Base-by-base conservation (phyloP, 306 rosid genomes). In the Arachis hypogaea region DNA sequence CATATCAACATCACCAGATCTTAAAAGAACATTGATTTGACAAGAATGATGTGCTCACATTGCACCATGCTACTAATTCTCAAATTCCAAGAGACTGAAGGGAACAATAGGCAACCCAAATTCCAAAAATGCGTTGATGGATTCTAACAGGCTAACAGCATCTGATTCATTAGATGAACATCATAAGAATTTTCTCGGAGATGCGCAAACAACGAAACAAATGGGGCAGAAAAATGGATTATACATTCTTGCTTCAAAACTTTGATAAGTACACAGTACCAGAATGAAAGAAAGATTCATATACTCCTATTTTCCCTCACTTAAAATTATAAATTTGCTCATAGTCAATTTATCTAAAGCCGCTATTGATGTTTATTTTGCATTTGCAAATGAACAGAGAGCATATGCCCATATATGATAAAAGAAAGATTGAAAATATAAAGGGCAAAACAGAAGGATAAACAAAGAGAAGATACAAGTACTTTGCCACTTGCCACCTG, bases 351-450 rank as follows among this genome's bases (percentile, higher is more conserved):
- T 11, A 43, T 71, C 66, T 44, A 44, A 57, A 12, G 45, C 36
- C 38, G 58, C 66, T 59, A 43, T 0, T 79, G 33, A 68, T 62
- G 88, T 68, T 85, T 83, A 82, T 85, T 78, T 81, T 63, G 79
- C 85, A 69, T 74, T 75, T 75, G 71, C 81, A 81, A 83, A 77
- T 71, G 77, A 88, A 85, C 78, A 79, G 63, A 69, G 54, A 73
- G 83, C 72, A 73, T 81, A 73, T 57, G 81, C 80, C 78, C 92
- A 81, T 85, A 74, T 85, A 49, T 70, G 41, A 76, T 72, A 77
- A 70, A 66, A 66, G 76, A 78, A 45, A 69, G 69, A 77, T 16
- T 59, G 52, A 59, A 61, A 69, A 81, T 52, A n/a, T 77, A 77
- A 46, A 65, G 49, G 73, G 18, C 55, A 49, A 59, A 69, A 47